phyloP scores from a whole-genome alignment of 129 eudicot species.

The Arctium lappa region DNA sequence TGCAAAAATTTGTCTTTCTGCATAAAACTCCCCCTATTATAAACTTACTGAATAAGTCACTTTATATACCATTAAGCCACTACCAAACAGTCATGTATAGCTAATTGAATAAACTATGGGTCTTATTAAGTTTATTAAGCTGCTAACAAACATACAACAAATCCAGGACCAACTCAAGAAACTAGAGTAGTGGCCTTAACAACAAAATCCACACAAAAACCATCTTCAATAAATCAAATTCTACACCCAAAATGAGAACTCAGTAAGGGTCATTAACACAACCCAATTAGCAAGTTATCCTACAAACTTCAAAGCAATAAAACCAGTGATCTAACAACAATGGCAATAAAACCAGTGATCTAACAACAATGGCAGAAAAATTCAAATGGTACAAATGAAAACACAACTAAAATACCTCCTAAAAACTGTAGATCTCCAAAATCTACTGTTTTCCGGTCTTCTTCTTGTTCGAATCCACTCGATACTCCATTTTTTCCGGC shows the following conservation, averaged over 20 bases:
- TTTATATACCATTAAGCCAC: no score
- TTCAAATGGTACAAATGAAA: not conserved
- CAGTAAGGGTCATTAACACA: not conserved
- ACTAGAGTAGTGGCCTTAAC: not conserved
- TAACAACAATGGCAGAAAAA: slow-evolving; percentile 16
- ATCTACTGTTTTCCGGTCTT: slow-evolving; percentile 30
- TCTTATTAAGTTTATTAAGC: no score
- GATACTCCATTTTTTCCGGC: slow-evolving; percentile 68
- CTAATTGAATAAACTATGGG: no score
- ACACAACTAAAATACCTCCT: slow-evolving; percentile 20
- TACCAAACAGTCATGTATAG: no score
- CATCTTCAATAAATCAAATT: slow-evolving; percentile 1
- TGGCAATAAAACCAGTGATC: not conserved
- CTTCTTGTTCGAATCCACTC: slow-evolving; percentile 45
- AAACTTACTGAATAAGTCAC: no score
- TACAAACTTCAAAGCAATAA: slow-evolving; percentile 21
- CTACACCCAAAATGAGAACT: slow-evolving; percentile 15
- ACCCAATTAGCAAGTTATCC: not conserved
- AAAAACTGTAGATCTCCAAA: not conserved
- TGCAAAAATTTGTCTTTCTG: no score
- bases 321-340: slow-evolving; percentile 8
- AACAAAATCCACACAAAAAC: slow-evolving; percentile 7
- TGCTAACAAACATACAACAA: no score
- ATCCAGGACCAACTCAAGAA: no score
- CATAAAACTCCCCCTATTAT: no score